Conservation (phyloP, 306 rosid genomes). For the Cicer arietinum region DNA sequence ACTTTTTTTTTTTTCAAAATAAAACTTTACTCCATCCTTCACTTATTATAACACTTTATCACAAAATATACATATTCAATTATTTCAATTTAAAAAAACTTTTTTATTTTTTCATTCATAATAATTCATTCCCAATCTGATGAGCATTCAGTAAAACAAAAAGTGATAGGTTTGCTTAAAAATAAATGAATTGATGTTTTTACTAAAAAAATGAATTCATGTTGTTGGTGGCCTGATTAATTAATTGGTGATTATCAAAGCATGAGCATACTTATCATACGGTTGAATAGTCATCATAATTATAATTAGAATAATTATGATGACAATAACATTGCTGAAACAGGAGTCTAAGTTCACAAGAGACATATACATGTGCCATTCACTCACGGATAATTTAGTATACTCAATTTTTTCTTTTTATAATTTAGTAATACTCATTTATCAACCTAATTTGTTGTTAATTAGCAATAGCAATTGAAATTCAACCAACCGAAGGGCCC, state of each 20-base stretch:
- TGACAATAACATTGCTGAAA: constrained; percentile 38
- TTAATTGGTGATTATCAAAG: constrained; percentile 40
- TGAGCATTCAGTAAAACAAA: too few species aligned
- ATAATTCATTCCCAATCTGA: too few species aligned
- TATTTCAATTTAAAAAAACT: too few species aligned
- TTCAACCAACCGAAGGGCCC: constrained; percentile 39
- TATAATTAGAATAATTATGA: constrained; percentile 40
- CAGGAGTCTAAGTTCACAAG: constrained; percentile 35
- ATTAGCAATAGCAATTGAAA: constrained; percentile 37
- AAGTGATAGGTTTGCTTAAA: constrained; percentile 25
- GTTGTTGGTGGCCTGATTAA: constrained; percentile 24
- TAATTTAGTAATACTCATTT: neutral
- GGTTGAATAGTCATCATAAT: constrained; percentile 38
- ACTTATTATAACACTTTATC: too few species aligned
- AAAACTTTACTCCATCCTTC: too few species aligned
- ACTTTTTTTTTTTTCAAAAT: neutral
- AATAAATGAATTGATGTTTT: constrained; percentile 12
- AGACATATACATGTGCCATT: constrained; percentile 55
- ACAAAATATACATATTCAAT: too few species aligned
- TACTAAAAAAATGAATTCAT: constrained; percentile 28
- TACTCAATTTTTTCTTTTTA: neutral
- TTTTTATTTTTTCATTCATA: too few species aligned
- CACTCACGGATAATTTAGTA: constrained; percentile 43
- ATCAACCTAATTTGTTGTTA: constrained; percentile 41
- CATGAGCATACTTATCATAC: constrained; percentile 42